phyloP scores from a whole-genome alignment of 106 monocot genomes.

The Gastrodia elata region DNA sequence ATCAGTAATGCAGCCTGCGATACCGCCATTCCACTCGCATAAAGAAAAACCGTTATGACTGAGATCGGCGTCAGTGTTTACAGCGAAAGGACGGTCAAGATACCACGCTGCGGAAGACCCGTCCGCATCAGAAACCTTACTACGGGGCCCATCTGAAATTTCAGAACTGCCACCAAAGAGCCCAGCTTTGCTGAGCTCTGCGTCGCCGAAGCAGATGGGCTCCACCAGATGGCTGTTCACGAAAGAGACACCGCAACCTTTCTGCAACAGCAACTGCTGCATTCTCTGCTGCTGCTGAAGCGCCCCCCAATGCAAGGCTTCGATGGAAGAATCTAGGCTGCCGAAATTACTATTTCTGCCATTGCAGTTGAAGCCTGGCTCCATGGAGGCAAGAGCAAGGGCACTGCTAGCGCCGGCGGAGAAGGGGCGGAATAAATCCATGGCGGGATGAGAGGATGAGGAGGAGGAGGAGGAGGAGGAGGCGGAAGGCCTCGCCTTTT shows the following conservation, averaged over 20 bases:
- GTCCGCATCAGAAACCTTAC: background rate
- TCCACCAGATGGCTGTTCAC: background rate
- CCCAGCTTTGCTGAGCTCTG: slow-evolving; percentile 1
- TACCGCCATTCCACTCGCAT: slow-evolving; percentile 16
- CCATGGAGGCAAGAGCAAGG: background rate
- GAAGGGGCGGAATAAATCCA: slow-evolving; percentile 4
- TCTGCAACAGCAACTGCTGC: slow-evolving; percentile 14
- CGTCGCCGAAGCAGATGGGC: background rate
- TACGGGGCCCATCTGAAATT: background rate
- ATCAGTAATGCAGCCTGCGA: slow-evolving; percentile 16
- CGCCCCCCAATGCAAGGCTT: slow-evolving; percentile 56
- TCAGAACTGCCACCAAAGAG: slow-evolving; percentile 1
- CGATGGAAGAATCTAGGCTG: slow-evolving; percentile 33
- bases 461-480: slow-evolving; percentile 5
- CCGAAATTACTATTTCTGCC: background rate
- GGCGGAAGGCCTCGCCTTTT: slow-evolving; percentile 16
- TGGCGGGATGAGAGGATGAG: background rate
- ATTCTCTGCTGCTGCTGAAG: slow-evolving; percentile 55
- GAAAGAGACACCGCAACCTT: background rate
- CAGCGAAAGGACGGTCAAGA: slow-evolving; percentile 7
- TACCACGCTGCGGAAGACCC: slow-evolving; percentile 24
- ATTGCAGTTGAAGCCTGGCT: background rate
- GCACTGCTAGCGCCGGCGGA: background rate
- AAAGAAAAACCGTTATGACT: background rate
- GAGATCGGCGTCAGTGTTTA: background rate